phyloP scores from a whole-genome alignment of 1,284 basidiomycete genomes.

The Malassezia brasiliensis region DNA sequence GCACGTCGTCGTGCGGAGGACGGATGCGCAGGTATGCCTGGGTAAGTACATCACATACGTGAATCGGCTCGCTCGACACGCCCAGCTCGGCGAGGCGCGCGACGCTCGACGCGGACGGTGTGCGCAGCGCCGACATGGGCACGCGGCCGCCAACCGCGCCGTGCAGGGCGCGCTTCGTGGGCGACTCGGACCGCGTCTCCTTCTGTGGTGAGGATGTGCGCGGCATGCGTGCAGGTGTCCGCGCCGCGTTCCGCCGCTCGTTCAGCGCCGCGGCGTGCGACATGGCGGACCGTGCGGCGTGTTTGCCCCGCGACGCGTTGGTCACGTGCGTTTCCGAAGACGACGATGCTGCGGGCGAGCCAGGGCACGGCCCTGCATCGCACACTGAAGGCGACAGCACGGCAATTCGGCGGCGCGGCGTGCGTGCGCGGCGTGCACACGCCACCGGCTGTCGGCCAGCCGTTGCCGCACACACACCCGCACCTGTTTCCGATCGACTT shows the following conservation, averaged over 20 bases:
- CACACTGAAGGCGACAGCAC: too few relatives aligned
- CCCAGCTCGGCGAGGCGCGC: constrained; percentile 11
- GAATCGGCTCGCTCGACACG: constrained; percentile 18
- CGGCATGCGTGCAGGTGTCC: background rate
- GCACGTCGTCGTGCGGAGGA: constrained; percentile 21
- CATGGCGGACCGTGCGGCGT: background rate
- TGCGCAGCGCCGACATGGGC: constrained; percentile 11
- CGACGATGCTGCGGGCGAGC: background rate
- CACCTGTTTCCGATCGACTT: constrained; percentile 57
- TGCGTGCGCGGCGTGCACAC: background rate
- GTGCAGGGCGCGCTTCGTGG: background rate
- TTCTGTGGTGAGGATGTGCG: background rate
- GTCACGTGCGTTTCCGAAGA: background rate
- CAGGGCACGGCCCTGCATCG: background rate
- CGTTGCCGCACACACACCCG: constrained; percentile 64
- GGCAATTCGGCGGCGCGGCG: too few relatives aligned
- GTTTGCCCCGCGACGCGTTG: constrained; percentile 3
- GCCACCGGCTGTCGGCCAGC: constrained; percentile 58
- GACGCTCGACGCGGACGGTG: constrained; percentile 8
- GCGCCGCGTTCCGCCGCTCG: background rate
- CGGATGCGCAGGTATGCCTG: constrained; percentile 41
- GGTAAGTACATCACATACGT: background rate
- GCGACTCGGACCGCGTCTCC: background rate
- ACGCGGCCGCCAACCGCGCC: constrained; percentile 6
- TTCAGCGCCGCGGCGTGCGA: background rate